Conservation (phyloP, 805 yeast species). For the Debaryomyces tyrocola region DNA sequence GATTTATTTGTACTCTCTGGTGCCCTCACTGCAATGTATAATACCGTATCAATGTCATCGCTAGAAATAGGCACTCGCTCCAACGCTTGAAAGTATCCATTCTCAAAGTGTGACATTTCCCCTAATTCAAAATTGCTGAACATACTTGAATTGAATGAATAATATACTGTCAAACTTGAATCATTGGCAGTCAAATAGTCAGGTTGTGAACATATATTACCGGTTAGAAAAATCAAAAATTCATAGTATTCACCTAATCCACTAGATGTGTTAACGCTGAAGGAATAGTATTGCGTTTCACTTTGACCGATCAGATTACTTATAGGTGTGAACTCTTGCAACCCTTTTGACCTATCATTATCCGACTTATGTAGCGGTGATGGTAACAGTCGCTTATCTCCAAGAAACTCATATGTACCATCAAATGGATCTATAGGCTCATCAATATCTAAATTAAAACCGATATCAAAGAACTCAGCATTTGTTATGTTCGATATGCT, state of each 20-base stretch:
- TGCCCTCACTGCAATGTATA: slow-evolving; percentile 41
- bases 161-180: slow-evolving; percentile 35
- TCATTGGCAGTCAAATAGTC: slow-evolving; percentile 18
- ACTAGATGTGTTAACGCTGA: slow-evolving; percentile 42
- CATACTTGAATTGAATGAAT: slow-evolving; percentile 38
- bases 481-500: background rate
- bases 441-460: slow-evolving; percentile 15
- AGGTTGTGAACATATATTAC: slow-evolving; percentile 48
- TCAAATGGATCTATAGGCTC: slow-evolving; percentile 10
- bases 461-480: slow-evolving; percentile 7
- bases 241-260: slow-evolving; percentile 49
- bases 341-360: slow-evolving; percentile 20
- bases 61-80: slow-evolving; percentile 29
- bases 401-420: background rate
- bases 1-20: slow-evolving; percentile 37
- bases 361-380: background rate
- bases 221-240: slow-evolving; percentile 49
- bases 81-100: slow-evolving; percentile 42
- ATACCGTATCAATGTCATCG: slow-evolving; percentile 12
- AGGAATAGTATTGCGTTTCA: slow-evolving; percentile 42
- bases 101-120: slow-evolving; percentile 25
- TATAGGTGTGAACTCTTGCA: slow-evolving; percentile 39
- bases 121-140: slow-evolving; percentile 26
- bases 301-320: slow-evolving; percentile 34
- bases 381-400: background rate